phyloP scores from a whole-genome alignment of 1,139 yeast species.

The Yamadazyma trypodendri region DNA sequence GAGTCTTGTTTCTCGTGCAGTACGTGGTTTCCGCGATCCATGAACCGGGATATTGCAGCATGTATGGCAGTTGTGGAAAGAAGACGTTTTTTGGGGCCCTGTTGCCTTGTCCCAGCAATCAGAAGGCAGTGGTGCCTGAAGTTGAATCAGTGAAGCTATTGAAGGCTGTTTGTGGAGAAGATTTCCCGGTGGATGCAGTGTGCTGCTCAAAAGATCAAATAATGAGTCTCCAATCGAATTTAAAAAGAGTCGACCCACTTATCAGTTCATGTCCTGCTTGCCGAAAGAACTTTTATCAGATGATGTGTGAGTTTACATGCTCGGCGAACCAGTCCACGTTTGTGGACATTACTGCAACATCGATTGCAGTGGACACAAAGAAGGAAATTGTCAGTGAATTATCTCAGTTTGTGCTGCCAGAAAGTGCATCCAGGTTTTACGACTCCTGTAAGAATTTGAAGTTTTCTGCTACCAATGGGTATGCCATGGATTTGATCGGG shows the following conservation, averaged over 20 bases:
- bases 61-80: constrained; percentile 74
- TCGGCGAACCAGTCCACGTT: constrained; percentile 80
- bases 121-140: constrained; percentile 45
- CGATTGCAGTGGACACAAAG: constrained; percentile 50
- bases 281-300: constrained; percentile 74
- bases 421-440: constrained; percentile 62
- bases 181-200: constrained; percentile 44
- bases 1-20: not conserved
- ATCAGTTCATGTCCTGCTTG: constrained; percentile 96
- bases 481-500: constrained; percentile 94
- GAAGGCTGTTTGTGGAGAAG: constrained; percentile 66
- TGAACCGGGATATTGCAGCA: constrained; percentile 50
- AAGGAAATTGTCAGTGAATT: constrained; percentile 69
- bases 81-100: constrained; percentile 73
- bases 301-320: constrained; percentile 89
- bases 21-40: constrained; percentile 14
- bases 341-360: constrained; percentile 61
- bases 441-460: constrained; percentile 88
- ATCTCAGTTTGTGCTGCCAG: constrained; percentile 58
- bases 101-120: constrained; percentile 72
- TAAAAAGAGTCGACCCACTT: constrained; percentile 73
- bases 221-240: constrained; percentile 40
- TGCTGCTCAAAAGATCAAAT: constrained; percentile 45
- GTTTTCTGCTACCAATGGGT: constrained; percentile 92
- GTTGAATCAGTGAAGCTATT: constrained; percentile 47